These are phyloP conservation scores for Mycena maculata DNA, from an alignment of 768 basidiomycete species.

Conservation along the genomic window DNA sequence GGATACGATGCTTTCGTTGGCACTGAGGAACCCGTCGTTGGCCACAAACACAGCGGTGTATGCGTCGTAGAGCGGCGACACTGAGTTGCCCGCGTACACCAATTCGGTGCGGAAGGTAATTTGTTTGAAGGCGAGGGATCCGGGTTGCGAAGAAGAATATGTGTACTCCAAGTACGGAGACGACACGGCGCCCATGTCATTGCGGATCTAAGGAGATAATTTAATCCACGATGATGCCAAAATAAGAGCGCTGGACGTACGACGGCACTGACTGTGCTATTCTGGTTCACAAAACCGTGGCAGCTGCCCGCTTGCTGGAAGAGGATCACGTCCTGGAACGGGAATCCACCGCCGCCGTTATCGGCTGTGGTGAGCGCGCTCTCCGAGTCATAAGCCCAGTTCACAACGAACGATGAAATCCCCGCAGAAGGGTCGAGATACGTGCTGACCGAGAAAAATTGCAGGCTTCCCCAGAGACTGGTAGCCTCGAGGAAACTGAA, in stretches of 20 bases:
- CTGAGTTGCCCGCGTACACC: constrained; percentile 9
- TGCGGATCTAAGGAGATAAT: constrained; percentile 17
- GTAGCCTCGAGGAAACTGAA: neutral
- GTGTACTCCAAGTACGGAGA: constrained; percentile 16
- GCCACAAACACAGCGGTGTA: constrained; percentile 12
- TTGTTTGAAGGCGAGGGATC: constrained; percentile 19
- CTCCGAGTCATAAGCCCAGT: constrained; percentile 25
- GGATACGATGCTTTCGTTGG: neutral
- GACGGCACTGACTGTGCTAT: constrained; percentile 7
- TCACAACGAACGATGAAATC: constrained; percentile 19
- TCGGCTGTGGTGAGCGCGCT: constrained; percentile 15
- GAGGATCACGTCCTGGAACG: constrained; percentile 20
- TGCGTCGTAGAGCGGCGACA: constrained; percentile 26
- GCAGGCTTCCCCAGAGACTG: constrained; percentile 25
- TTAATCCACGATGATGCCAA: neutral
- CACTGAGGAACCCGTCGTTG: neutral
- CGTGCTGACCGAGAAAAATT: constrained; percentile 6
- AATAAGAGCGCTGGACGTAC: neutral
- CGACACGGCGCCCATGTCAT: constrained; percentile 26
- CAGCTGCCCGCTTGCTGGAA: constrained; percentile 14
- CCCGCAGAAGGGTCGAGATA: constrained; percentile 10
- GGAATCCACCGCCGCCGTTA: constrained; percentile 30
- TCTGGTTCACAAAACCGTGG: constrained; percentile 7
- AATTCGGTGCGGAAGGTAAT: constrained; percentile 9
- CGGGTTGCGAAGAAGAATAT: neutral